Conservation (phyloP, 1,284 basidiomycete species). For the Sporisorium graminicola region DNA sequence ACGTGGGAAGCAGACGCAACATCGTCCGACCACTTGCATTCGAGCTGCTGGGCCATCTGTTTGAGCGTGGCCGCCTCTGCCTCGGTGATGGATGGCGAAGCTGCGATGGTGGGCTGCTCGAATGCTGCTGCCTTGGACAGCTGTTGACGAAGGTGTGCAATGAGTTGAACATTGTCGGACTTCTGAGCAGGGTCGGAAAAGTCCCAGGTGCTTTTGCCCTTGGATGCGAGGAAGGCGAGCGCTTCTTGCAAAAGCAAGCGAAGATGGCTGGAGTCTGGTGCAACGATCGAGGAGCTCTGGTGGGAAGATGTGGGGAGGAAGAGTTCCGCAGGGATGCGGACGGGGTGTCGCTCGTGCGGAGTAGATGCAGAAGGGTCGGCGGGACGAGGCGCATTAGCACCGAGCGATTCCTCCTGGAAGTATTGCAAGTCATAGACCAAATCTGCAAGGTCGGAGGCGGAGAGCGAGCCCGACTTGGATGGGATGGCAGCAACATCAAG, state of each 20-base stretch:
- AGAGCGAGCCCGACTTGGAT: constrained; percentile 31
- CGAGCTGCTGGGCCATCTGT: constrained; percentile 55
- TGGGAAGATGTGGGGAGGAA: constrained; percentile 58
- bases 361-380: constrained; percentile 44
- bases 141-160: constrained; percentile 53
- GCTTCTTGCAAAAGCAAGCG: constrained; percentile 49
- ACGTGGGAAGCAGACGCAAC: constrained; percentile 58
- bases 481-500: constrained; percentile 22
- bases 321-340: constrained; percentile 58
- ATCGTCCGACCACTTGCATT: constrained; percentile 63
- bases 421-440: constrained; percentile 49
- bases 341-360: constrained; percentile 45
- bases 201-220: constrained; percentile 48
- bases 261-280: constrained; percentile 48
- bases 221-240: constrained; percentile 50
- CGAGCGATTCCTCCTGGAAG: constrained; percentile 64
- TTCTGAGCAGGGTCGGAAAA: constrained; percentile 49
- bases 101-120: constrained; percentile 48
- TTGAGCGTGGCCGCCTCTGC: constrained; percentile 59
- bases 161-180: constrained; percentile 53
- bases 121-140: constrained; percentile 50
- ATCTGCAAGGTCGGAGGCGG: constrained; percentile 44
- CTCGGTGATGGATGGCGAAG: constrained; percentile 54
- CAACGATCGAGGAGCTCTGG: constrained; percentile 41
- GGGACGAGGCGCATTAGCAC: constrained; percentile 51